phyloP scores from a whole-genome alignment of 208 protist genomes.

The Leishmania major region DNA sequence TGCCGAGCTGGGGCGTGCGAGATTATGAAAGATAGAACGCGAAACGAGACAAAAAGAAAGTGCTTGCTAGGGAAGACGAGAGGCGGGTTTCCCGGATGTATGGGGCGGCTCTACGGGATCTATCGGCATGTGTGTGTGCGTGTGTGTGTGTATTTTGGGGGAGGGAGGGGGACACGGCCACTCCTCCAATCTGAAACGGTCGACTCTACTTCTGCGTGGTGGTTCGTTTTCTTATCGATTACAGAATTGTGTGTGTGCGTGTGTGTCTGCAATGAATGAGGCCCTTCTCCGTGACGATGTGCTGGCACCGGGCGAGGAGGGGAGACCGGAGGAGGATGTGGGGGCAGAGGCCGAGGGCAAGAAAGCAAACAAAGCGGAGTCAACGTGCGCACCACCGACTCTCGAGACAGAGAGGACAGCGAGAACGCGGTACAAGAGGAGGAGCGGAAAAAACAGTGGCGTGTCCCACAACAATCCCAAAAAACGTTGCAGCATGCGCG shows the following conservation, averaged over 20 bases:
- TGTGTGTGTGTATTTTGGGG: too few species aligned
- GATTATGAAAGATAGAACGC: neutral
- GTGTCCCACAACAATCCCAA: neutral
- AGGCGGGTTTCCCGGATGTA: neutral
- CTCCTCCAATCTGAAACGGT: neutral
- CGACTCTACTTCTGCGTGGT: too few species aligned
- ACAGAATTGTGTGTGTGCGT: neutral
- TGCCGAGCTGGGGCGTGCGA: neutral
- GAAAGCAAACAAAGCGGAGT: neutral
- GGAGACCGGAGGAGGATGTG: neutral
- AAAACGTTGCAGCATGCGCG: neutral
- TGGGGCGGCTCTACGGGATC: neutral
- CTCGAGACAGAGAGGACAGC: neutral
- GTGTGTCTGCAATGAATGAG: neutral
- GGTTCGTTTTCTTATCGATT: neutral
- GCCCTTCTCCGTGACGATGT: neutral
- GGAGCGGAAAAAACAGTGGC: conserved; percentile 11
- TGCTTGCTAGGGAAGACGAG: neutral
- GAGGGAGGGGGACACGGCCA: too few species aligned
- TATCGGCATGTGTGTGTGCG: neutral
- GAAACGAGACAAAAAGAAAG: neutral
- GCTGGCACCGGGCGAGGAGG: neutral
- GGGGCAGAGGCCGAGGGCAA: neutral
- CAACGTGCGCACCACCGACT: neutral
- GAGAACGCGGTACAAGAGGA: neutral